Conservation (phyloP, 306 rosid genomes). For the Pyrus bretschneideri region DNA sequence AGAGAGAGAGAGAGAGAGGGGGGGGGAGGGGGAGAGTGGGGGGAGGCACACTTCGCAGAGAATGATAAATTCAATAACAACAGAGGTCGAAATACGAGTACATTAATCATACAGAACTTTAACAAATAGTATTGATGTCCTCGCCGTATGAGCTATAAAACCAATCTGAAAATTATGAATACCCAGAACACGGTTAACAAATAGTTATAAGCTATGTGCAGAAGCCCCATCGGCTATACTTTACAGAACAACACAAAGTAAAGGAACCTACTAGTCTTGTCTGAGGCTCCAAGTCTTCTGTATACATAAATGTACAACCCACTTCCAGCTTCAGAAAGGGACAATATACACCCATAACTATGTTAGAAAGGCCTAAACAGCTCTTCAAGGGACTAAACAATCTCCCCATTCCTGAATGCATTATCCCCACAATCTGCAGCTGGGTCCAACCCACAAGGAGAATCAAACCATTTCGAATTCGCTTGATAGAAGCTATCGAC, state of each 20-base stretch:
- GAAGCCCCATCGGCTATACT: constrained; percentile 37
- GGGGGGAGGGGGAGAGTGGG: neutral
- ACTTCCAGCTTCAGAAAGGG: constrained; percentile 51
- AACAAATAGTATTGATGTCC: neutral
- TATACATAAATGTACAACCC: constrained; percentile 91
- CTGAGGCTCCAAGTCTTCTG: constrained; percentile 66
- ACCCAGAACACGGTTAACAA: constrained; percentile 35
- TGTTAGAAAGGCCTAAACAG: constrained; percentile 44
- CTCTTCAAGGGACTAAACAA: constrained; percentile 57
- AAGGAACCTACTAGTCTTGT: constrained; percentile 48
- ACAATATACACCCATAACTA: constrained; percentile 37
- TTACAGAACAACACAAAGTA: constrained; percentile 61
- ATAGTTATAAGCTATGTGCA: constrained; percentile 43
- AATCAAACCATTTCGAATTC: constrained; percentile 92
- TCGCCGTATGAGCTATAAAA: constrained; percentile 31
- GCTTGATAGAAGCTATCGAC: constrained; percentile 95
- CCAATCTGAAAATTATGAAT: constrained; percentile 32
- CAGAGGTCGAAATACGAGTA: constrained; percentile 14
- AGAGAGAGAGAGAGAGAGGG: no score
- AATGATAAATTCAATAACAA: neutral
- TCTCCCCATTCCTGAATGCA: constrained; percentile 80
- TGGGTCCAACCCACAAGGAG: constrained; percentile 93
- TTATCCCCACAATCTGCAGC: constrained; percentile 82
- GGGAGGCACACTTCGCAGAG: neutral
- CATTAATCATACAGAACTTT: constrained; percentile 27